Evolutionary conservation across 2,329 filamentous ascomycete genomes (phyloP), one percentile per base, ranked within the genome.

Genomic region (Leptographium galeiforme): DNA sequence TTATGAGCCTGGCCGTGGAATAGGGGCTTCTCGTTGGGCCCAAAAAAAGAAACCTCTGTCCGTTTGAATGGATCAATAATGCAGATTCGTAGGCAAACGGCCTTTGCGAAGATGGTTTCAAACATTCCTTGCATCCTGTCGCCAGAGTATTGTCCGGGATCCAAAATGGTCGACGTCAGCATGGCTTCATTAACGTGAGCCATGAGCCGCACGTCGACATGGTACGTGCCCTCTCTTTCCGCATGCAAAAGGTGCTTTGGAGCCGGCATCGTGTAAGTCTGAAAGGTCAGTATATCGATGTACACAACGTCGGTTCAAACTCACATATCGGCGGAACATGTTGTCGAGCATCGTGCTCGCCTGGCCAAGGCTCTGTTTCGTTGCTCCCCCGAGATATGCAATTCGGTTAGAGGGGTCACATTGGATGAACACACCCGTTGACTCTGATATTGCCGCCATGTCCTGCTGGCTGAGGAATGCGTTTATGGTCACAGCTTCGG

Each of bases 61-160:
- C 47, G 46, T 41, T 47, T 47, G 30, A 51, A 48, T 10, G 47
- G 57, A 13, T 59, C 56, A 13, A 56, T 60, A 2, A 43, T 25
- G 47, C 63, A 65, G 36, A 64, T 60, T 1, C 64, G 61, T 6
- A 66, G 60, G 8, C 61, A 62, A 2, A 56, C 59, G 1, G 57
- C 60, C 19, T 56, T 52, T 8, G 52, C 39, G 45, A 62, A 62
- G 14, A 64, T 39, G 6, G 39, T 43, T 13, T 51, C 32, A 47
- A 64, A 64, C 5, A 54, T 32, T 7, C 13, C 2, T 0, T 47
- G 43, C 32, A 60, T 53, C 1, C 40, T 13, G 1, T 41, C 38
- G 2, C 53, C 55, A 0, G 51, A 49, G 40, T 61, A 54, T 32
- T 40, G 55, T 19, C 53, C 39, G 2, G 60, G 59, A 48, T 67